These are phyloP conservation scores for Nemania diffusa DNA, from an alignment of 2,329 filamentous ascomycete species.

Conservation along the genomic window DNA sequence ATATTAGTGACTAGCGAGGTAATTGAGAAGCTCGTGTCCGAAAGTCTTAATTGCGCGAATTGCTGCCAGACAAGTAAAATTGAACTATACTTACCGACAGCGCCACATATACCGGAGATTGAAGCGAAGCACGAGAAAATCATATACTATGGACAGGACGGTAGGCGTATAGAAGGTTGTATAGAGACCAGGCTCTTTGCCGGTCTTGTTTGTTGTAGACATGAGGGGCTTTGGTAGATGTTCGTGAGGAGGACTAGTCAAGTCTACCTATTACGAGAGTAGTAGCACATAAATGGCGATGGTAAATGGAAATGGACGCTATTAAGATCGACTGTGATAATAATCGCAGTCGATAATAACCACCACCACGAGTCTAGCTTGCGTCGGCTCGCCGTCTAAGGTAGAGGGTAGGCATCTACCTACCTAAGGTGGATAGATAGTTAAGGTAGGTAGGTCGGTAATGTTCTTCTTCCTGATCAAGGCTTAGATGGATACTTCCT, in stretches of 20 bases:
- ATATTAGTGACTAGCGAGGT: not conserved
- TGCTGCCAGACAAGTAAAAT: not conserved
- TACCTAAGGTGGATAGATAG: not conserved
- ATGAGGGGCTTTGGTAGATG: conserved; percentile 4
- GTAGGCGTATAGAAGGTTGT: conserved; percentile 31
- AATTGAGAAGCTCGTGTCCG: not conserved
- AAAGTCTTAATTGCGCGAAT: not conserved
- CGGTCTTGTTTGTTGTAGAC: conserved; percentile 3
- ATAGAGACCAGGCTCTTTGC: conserved; percentile 16
- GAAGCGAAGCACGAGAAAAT: conserved; percentile 48
- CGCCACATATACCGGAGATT: conserved; percentile 53
- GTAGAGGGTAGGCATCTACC: not conserved
- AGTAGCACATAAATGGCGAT: too few relatives aligned
- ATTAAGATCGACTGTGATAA: not conserved
- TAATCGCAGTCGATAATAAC: too few relatives aligned
- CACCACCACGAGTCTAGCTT: not conserved
- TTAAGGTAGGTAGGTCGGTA: too few relatives aligned
- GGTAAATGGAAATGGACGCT: conserved; percentile 7
- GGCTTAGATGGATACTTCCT: too few relatives aligned
- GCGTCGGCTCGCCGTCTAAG: not conserved
- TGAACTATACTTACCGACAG: conserved; percentile 44
- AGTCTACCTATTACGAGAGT: not conserved
- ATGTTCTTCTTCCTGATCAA: not conserved
- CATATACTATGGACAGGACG: conserved; percentile 32
- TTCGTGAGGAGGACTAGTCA: not conserved